phyloP scores from a whole-genome alignment of 2,329 filamentous ascomycete genomes.

The Rhynchosporium secalis region DNA sequence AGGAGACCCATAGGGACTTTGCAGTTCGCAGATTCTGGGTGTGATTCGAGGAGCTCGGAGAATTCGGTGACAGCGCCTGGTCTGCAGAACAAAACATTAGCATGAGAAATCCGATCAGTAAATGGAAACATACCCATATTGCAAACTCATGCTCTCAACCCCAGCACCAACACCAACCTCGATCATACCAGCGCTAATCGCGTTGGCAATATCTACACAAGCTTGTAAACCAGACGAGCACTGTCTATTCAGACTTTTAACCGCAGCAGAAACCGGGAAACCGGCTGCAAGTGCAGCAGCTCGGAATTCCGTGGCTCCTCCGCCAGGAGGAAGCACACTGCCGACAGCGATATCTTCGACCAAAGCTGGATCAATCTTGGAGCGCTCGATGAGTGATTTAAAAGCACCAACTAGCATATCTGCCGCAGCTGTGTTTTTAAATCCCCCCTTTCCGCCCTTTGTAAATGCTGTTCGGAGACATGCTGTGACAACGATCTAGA shows the following conservation, averaged over 20 bases:
- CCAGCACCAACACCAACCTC: constrained; percentile 92
- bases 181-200: constrained; percentile 89
- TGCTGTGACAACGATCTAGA: constrained; percentile 82
- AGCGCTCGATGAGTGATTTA: constrained; percentile 77
- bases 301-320: constrained; percentile 94
- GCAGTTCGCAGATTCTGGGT: constrained; percentile 87
- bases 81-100: constrained; percentile 43
- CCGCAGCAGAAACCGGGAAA: constrained; percentile 81
- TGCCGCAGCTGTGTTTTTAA: constrained; percentile 89
- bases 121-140: constrained; percentile 71
- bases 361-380: constrained; percentile 80
- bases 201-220: constrained; percentile 90
- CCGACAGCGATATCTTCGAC: constrained; percentile 95
- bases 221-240: constrained; percentile 93
- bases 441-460: constrained; percentile 87
- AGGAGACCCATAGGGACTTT: constrained; percentile 96
- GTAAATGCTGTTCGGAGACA: constrained; percentile 90
- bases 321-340: constrained; percentile 86
- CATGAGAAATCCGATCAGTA: neutral
- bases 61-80: constrained; percentile 89
- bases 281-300: constrained; percentile 88
- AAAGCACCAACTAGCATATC: constrained; percentile 86
- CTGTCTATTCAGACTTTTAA: constrained; percentile 88
- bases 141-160: constrained; percentile 91
- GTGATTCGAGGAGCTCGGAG: constrained; percentile 79